Conservation (phyloP, 345 rosid species). For the Camelina neglecta region DNA sequence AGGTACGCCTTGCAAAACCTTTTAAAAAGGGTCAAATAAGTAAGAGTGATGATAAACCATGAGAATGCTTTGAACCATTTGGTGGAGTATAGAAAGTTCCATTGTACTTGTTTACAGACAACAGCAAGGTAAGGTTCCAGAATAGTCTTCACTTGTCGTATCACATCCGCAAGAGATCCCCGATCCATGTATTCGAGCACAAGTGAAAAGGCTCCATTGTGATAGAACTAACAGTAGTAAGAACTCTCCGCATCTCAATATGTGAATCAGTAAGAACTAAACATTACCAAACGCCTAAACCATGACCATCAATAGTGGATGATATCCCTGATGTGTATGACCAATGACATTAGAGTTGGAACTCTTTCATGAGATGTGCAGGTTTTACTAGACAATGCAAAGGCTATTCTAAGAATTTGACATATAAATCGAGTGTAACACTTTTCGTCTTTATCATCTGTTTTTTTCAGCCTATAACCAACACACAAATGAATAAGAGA, state of each 20-base stretch:
- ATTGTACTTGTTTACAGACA: conserved; percentile 85
- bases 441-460: too few relatives aligned
- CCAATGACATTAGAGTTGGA: conserved; percentile 1
- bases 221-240: conserved; percentile 90
- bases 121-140: conserved; percentile 96
- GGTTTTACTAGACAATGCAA: conserved; percentile 14
- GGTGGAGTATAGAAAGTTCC: conserved; percentile 24
- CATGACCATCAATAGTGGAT: background rate
- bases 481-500: too few relatives aligned
- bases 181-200: conserved; percentile 98
- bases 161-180: conserved; percentile 91
- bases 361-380: conserved; percentile 1
- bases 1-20: conserved; percentile 82
- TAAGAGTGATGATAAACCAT: background rate
- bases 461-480: too few relatives aligned
- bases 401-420: conserved; percentile 3
- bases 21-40: conserved; percentile 26
- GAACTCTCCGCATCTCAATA: conserved; percentile 97
- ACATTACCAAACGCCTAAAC: conserved; percentile 15
- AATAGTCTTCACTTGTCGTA: conserved; percentile 88
- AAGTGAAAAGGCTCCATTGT: conserved; percentile 93
- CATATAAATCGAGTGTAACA: conserved; percentile 24
- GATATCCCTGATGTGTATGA: background rate
- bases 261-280: conserved; percentile 36
- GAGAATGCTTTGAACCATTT: conserved; percentile 3